Evolutionary conservation across 2,329 filamentous ascomycete genomes (phyloP).

Genomic region (Didymosphaeria variabile): DNA sequence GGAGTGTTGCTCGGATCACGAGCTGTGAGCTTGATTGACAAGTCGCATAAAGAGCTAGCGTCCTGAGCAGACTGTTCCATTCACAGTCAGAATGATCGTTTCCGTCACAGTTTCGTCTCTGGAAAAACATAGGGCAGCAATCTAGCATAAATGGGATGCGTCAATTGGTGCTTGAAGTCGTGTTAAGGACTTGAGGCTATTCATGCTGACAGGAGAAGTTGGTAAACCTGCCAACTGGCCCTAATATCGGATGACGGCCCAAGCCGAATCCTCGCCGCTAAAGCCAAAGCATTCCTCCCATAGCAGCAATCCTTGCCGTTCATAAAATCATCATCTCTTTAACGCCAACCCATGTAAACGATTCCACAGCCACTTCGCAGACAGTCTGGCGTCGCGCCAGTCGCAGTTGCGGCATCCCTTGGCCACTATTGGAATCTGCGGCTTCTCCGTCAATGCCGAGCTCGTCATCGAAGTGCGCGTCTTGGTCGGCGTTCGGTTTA

Average conservation of each 20-base stretch:
- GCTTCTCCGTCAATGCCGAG: conserved; percentile 36
- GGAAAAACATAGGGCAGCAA: background rate
- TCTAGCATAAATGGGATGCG: conserved; percentile 9
- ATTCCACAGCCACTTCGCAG: conserved; percentile 44
- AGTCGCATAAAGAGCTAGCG: too few species aligned
- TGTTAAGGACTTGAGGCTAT: conserved; percentile 1
- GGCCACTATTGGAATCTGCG: conserved; percentile 26
- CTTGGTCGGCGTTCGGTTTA: conserved; percentile 36
- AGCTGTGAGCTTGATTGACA: too few species aligned
- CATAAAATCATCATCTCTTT: conserved; percentile 35
- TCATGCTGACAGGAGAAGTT: conserved; percentile 1
- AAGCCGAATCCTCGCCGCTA: background rate
- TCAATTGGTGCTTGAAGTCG: conserved; percentile 17
- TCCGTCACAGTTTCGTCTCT: background rate
- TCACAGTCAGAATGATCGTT: background rate
- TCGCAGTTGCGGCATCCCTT: conserved; percentile 41
- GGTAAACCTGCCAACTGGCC: background rate
- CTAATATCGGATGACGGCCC: conserved; percentile 5
- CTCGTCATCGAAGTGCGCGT: conserved; percentile 36
- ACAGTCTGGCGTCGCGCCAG: conserved; percentile 43
- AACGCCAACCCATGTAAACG: conserved; percentile 46
- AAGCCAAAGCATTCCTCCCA: conserved; percentile 14
- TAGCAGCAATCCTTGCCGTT: conserved; percentile 25
- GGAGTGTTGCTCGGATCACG: background rate
- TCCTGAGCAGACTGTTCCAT: background rate